A percentile compares a stretch with the other conserved stretches of the same genome.
These are phyloP conservation scores for Diaporthe aspalathi DNA, from an alignment of 2,329 filamentous ascomycete genomes.

Conservation along the genomic window DNA sequence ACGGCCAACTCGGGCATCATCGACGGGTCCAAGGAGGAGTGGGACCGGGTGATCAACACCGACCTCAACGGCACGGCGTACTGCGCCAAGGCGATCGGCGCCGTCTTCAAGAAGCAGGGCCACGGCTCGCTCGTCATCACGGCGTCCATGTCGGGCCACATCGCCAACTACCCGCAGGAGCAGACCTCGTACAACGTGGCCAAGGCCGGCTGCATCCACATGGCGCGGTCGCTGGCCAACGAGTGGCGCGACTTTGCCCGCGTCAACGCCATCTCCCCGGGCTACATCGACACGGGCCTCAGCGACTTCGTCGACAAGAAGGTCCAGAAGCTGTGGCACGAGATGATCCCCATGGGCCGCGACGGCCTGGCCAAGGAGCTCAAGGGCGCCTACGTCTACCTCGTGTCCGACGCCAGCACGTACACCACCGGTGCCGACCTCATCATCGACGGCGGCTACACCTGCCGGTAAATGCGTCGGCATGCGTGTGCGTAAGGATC, in stretches of 20 bases:
- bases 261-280: conserved; percentile 66
- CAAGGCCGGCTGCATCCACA: conserved; percentile 73
- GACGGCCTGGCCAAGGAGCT: conserved; percentile 76
- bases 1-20: conserved; percentile 76
- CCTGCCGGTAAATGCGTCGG: conserved; percentile 53
- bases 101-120: conserved; percentile 40
- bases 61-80: conserved; percentile 82
- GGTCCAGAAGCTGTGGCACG: conserved; percentile 77
- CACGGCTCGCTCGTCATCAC: conserved; percentile 81
- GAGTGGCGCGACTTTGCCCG: conserved; percentile 72
- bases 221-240: conserved; percentile 64
- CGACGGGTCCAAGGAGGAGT: conserved; percentile 87
- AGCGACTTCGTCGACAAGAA: conserved; percentile 71
- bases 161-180: conserved; percentile 81
- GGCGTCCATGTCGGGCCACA: conserved; percentile 81
- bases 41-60: conserved; percentile 80
- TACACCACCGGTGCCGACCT: conserved; percentile 82
- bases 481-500: not conserved
- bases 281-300: conserved; percentile 75
- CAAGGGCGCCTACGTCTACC: conserved; percentile 81
- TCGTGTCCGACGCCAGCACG: conserved; percentile 78
- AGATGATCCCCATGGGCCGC: conserved; percentile 79
- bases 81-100: conserved; percentile 78
- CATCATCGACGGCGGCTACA: conserved; percentile 78
- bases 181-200: conserved; percentile 80